Evolutionary conservation across 2,329 filamentous ascomycete genomes (phyloP).

Genomic region (Cryoendolithus antarcticus): DNA sequence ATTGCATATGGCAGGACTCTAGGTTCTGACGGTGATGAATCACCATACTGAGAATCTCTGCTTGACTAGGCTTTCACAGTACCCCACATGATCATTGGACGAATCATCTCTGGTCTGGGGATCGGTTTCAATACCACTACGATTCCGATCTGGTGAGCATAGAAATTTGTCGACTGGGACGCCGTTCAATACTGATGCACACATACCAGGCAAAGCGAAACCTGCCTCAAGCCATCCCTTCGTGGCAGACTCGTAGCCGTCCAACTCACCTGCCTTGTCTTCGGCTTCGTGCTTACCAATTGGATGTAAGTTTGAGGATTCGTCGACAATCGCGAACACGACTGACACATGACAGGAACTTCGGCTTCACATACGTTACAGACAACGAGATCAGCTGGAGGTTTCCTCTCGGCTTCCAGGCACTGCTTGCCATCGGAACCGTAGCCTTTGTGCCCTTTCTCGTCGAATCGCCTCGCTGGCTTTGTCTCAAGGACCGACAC

Average conservation of each 20-base stretch:
- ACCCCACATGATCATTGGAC: constrained; percentile 4
- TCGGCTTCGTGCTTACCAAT: constrained; percentile 8
- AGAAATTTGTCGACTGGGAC: no score
- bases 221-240: constrained; percentile 2
- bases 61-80: neutral
- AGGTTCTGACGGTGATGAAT: no score
- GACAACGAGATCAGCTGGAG: constrained; percentile 8
- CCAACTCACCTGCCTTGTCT: constrained; percentile 7
- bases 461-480: constrained; percentile 11
- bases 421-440: constrained; percentile 8
- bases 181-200: no score
- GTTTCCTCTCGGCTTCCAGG: constrained; percentile 10
- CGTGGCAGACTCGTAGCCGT: constrained; percentile 5
- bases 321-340: neutral
- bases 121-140: constrained; percentile 4
- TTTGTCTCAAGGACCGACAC: constrained; percentile 8
- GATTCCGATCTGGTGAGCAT: constrained; percentile 1
- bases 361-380: constrained; percentile 9
- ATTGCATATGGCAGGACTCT: no score
- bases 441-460: constrained; percentile 5
- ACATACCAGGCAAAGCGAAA: constrained; percentile 1
- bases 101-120: constrained; percentile 1
- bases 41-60: no score
- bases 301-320: constrained; percentile 4
- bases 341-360: constrained; percentile 3